Evolutionary conservation across 1,139 yeast genomes (phyloP).

Genomic region (Taiozyma sp.): DNA sequence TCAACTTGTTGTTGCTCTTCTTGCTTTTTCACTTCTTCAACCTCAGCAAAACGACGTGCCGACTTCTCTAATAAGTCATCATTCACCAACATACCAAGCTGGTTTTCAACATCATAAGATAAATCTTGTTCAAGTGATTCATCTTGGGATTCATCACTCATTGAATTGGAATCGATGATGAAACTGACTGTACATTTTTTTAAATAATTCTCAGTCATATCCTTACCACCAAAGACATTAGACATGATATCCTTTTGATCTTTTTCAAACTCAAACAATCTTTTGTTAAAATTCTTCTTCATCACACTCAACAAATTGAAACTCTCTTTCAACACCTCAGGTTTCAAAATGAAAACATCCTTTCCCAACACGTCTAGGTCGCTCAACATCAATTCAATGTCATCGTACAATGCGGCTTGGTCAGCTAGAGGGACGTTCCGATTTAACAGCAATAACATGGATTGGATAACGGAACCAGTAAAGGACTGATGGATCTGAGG

Average conservation of each 20-base stretch:
- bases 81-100: conserved; percentile 16
- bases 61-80: conserved; percentile 12
- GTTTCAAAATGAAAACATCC: conserved; percentile 22
- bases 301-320: conserved; percentile 23
- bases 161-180: conserved; percentile 17
- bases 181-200: conserved; percentile 25
- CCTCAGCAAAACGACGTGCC: conserved; percentile 11
- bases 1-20: background rate
- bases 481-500: conserved; percentile 26
- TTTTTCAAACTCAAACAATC: conserved; percentile 19
- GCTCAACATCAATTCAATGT: conserved; percentile 23
- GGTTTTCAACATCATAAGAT: conserved; percentile 14
- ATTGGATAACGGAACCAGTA: conserved; percentile 26
- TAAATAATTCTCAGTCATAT: conserved; percentile 26
- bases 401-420: conserved; percentile 19
- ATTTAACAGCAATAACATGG: conserved; percentile 23
- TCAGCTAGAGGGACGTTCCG: conserved; percentile 15
- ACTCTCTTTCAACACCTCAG: conserved; percentile 25
- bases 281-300: conserved; percentile 20
- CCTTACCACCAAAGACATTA: conserved; percentile 28
- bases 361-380: conserved; percentile 21
- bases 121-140: conserved; percentile 8
- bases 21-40: conserved; percentile 1
- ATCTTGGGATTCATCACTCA: conserved; percentile 6
- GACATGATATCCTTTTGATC: conserved; percentile 25